Evolutionary conservation across 495 filamentous ascomycete species (phyloP).

Genomic region (Filosporella fistucella): DNA sequence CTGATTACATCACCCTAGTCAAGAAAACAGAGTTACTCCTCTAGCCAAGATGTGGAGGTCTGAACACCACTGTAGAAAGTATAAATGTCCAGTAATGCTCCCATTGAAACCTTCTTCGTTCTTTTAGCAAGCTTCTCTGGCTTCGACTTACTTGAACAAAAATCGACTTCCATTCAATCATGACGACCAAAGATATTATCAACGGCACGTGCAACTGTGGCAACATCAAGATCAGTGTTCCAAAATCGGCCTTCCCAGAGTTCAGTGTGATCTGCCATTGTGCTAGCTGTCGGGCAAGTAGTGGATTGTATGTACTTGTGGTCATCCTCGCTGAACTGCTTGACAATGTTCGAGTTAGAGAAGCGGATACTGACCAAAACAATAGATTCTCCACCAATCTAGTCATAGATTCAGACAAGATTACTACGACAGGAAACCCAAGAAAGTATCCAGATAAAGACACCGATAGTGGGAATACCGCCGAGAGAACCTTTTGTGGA

Average conservation of each 20-base stretch:
- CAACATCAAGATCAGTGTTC: constrained; percentile 5
- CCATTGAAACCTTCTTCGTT: too few relatives aligned
- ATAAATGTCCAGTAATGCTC: too few relatives aligned
- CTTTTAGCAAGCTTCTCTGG: too few relatives aligned
- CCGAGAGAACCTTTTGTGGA: constrained; percentile 6
- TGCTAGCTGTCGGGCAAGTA: constrained; percentile 7
- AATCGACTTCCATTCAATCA: too few relatives aligned
- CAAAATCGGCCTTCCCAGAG: constrained; percentile 1
- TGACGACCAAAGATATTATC: constrained; percentile 3
- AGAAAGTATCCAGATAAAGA: constrained; percentile 5
- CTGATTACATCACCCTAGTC: too few relatives aligned
- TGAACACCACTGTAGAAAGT: too few relatives aligned
- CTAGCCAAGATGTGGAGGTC: too few relatives aligned
- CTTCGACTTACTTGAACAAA: too few relatives aligned
- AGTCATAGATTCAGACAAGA: constrained; percentile 1
- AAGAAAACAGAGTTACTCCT: too few relatives aligned
- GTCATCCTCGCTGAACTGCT: not conserved
- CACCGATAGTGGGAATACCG: constrained; percentile 4
- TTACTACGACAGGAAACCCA: constrained; percentile 3
- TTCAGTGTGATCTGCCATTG: constrained; percentile 7
- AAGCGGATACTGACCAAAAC: not conserved
- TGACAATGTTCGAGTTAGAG: not conserved
- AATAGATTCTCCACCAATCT: constrained; percentile 7
- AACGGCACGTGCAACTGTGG: constrained; percentile 11
- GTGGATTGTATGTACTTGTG: constrained; percentile 6